Conservation (phyloP, 139 green algal genomes). For the Gonium pectorale region DNA sequence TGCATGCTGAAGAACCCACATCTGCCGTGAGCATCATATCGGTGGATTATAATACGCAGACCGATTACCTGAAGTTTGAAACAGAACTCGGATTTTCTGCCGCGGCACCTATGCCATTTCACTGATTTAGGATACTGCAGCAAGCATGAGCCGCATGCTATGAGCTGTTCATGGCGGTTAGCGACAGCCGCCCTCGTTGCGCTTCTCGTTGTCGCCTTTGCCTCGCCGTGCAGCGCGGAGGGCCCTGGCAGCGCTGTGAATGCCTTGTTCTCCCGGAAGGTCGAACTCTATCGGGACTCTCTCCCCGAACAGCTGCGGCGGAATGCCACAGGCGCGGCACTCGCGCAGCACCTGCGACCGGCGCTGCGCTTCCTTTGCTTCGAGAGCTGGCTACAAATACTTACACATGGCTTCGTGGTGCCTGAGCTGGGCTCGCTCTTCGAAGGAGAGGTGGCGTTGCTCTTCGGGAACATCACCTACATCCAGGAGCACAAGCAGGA, state of each 20-base stretch:
- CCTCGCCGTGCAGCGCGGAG: neutral
- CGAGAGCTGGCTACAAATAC: neutral
- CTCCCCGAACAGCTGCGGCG: constrained; percentile 6
- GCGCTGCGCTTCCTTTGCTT: neutral
- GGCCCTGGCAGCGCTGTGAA: neutral
- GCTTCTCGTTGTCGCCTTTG: neutral
- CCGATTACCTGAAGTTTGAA: too few relatives aligned
- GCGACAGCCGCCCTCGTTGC: neutral
- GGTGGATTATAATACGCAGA: too few relatives aligned
- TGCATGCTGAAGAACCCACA: too few relatives aligned
- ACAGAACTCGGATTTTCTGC: too few relatives aligned
- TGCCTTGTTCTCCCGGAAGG: constrained; percentile 2
- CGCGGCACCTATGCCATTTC: too few relatives aligned
- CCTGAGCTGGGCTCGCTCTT: constrained; percentile 14
- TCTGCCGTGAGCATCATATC: too few relatives aligned
- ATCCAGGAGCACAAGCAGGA: neutral
- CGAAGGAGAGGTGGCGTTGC: neutral
- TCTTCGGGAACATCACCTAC: constrained; percentile 36
- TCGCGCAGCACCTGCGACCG: neutral
- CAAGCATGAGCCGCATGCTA: neutral
- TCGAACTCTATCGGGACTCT: constrained; percentile 1
- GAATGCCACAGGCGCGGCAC: neutral
- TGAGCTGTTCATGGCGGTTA: neutral
- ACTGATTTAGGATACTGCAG: too few relatives aligned
- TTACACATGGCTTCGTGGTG: neutral